Evolutionary conservation across 2,329 filamentous ascomycete genomes (phyloP).

Genomic region (Neonectria magnoliae): DNA sequence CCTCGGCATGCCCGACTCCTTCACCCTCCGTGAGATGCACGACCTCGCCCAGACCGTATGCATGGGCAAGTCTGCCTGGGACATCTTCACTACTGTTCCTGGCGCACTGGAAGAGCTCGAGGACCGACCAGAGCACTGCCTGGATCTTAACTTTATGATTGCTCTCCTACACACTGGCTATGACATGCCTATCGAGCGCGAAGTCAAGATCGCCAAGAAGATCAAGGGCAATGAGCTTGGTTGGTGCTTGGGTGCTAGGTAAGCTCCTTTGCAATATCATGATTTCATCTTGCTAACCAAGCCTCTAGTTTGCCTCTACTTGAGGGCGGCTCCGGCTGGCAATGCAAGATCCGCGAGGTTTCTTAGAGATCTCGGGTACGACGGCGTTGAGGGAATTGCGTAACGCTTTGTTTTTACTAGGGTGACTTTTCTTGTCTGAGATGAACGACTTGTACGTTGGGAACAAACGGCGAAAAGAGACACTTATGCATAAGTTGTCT

Average conservation of each 20-base stretch:
- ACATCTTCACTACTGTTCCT: slow-evolving; percentile 79
- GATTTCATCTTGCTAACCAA: slow-evolving; percentile 29
- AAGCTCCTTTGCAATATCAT: slow-evolving; percentile 49
- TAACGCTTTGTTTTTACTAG: slow-evolving; percentile 35
- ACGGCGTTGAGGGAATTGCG: slow-evolving; percentile 39
- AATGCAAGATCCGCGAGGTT: slow-evolving; percentile 84
- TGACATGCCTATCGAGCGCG: slow-evolving; percentile 95
- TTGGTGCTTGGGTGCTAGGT: slow-evolving; percentile 98
- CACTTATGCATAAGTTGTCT: slow-evolving; percentile 21
- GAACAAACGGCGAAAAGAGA: slow-evolving; percentile 31
- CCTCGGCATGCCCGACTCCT: slow-evolving; percentile 97
- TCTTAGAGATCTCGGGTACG: slow-evolving; percentile 54
- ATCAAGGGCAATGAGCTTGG: slow-evolving; percentile 96
- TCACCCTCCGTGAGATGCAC: slow-evolving; percentile 89
- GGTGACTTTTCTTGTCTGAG: slow-evolving; percentile 30
- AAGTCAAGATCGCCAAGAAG: slow-evolving; percentile 99
- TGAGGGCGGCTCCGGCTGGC: slow-evolving; percentile 84
- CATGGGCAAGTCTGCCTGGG: slow-evolving; percentile 80
- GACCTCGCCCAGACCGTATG: slow-evolving; percentile 88
- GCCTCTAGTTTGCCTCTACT: slow-evolving; percentile 79
- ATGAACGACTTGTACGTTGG: slow-evolving; percentile 37
- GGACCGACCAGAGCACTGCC: slow-evolving; percentile 87
- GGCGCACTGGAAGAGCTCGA: slow-evolving; percentile 82
- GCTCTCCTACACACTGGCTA: slow-evolving; percentile 94
- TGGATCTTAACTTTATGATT: slow-evolving; percentile 97